phyloP scores from a whole-genome alignment of 257 asterid species.

The Rubia yunnanensis region DNA sequence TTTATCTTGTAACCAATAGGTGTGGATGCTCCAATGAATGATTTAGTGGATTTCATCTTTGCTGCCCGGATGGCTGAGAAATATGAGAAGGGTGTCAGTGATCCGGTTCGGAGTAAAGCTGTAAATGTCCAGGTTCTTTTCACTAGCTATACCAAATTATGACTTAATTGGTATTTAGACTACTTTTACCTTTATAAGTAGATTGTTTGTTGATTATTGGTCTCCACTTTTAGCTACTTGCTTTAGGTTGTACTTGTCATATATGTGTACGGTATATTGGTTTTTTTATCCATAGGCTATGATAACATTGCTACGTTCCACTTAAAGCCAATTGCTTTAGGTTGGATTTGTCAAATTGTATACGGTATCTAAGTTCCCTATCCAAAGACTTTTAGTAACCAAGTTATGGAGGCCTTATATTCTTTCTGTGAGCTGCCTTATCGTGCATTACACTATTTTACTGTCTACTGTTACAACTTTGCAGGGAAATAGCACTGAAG shows the following conservation, averaged over 20 bases:
- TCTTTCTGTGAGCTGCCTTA: neutral
- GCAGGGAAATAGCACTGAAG: constrained; percentile 65
- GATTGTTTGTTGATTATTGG: neutral
- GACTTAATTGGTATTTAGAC: neutral
- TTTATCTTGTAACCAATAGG: constrained; percentile 42
- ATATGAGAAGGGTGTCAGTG: constrained; percentile 38
- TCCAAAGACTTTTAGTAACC: neutral
- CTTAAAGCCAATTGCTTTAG: neutral
- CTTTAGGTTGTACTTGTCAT: neutral
- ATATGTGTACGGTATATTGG: no score
- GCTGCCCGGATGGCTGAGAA: constrained; percentile 74
- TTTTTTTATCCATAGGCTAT: neutral
- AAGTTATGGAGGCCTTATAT: neutral
- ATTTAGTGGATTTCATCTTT: constrained; percentile 65
- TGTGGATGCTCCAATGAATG: constrained; percentile 48
- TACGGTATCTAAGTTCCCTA: no score
- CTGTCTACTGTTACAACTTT: constrained; percentile 12
- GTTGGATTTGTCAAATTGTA: neutral
- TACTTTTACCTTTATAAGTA: neutral
- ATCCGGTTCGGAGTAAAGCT: constrained; percentile 26
- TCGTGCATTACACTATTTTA: neutral
- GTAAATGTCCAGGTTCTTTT: constrained; percentile 40
- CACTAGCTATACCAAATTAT: neutral
- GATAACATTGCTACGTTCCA: neutral
- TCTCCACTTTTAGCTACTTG: neutral